A percentile compares a stretch with the other conserved stretches of the same genome.
Conservation (phyloP, 306 rosid genomes). For the Fragaria vesca region DNA sequence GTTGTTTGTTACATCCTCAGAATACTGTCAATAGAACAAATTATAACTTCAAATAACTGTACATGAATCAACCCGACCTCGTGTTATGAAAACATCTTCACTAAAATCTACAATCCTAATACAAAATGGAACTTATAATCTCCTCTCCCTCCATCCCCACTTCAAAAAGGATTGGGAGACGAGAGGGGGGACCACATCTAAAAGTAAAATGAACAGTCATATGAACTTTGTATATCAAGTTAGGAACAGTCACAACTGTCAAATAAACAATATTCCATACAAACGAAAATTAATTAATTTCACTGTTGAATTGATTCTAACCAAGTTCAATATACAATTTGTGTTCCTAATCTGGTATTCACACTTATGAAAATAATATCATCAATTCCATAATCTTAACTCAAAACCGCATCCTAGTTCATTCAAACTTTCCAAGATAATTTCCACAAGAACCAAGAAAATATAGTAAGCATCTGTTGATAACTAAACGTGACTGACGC, state of each 20-base stretch:
- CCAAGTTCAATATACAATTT: background rate
- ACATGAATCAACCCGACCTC: background rate
- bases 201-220: background rate
- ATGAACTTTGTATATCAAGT: background rate
- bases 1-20: background rate
- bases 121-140: background rate
- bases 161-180: background rate
- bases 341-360: background rate
- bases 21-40: background rate
- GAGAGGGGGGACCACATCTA: background rate
- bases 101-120: background rate
- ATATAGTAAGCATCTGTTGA: slow-evolving; percentile 3
- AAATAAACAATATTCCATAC: background rate
- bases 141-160: background rate
- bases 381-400: background rate
- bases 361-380: background rate
- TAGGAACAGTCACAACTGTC: background rate
- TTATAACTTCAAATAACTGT: background rate
- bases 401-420: too few relatives aligned
- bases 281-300: background rate
- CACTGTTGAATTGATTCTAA: background rate
- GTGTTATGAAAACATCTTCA: background rate
- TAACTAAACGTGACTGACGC: slow-evolving; percentile 9
- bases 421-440: background rate
- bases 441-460: slow-evolving; percentile 1